Evolutionary conservation across 2,329 filamentous ascomycete species (phyloP), one percentile per base, ranked within the genome.

Genomic region (Botryosphaeria agaves): DNA sequence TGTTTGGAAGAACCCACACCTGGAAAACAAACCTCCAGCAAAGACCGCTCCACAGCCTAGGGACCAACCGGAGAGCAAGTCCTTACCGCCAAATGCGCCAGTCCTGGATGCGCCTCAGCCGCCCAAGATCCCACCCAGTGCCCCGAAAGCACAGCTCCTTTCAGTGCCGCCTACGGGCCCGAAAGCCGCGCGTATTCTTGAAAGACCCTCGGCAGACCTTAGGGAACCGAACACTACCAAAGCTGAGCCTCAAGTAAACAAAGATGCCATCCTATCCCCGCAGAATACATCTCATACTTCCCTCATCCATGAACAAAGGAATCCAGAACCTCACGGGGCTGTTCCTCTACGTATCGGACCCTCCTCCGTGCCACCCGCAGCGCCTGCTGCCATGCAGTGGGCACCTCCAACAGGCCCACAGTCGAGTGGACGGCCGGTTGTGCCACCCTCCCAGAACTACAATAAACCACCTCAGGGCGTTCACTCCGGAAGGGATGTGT

Each of bases 1-100:
- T 38, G 55, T 56, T 15, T 59, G 56, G 56, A 52, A 49, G 36
- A 53, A 53, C 16, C 51, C 55, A 5, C 39, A 47, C 3, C 43
- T 48, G 30, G 49, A 54, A 26, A 35, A 35, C 8, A 57, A 55
- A 39, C 33, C 29, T 18, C 36, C 29, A 25, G 16, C 20, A 20
- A 28, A 19, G 12, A 19, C 27, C n/a, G 23, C 32, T 16, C 20
- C 34, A 14, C 31, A 17, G 20, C 11, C 28, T 24, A 14, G 30
- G 21, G 6, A 30, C 9, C 24, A n/a, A n/a, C n/a, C n/a, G n/a
- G n/a, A n/a, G n/a, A n/a, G n/a, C n/a, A n/a, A n/a, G n/a, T n/a
- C n/a, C n/a, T n/a, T n/a, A n/a, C 36, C 18, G 28, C 28, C 7
- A 30, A 32, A 21, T 17, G 26, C 9, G 17, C 29, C 5, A 26